A percentile compares a stretch with the other conserved stretches of the same genome.
Conservation (phyloP, 345 rosid species). For the Mercurialis annua region DNA sequence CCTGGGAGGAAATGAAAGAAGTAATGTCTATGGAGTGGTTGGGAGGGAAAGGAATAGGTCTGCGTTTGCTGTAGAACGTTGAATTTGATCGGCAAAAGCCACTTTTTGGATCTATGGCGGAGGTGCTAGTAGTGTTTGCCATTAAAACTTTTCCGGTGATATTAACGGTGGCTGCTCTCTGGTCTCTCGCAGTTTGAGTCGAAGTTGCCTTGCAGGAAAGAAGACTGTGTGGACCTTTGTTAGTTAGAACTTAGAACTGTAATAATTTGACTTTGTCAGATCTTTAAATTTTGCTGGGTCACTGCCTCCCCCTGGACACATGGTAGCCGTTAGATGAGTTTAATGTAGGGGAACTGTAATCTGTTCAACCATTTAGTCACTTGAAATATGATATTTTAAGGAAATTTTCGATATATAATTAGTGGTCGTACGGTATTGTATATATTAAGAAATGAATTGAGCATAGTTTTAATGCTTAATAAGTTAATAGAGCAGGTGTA, state of each 20-base stretch:
- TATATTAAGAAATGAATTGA: too few species aligned
- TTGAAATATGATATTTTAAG: too few species aligned
- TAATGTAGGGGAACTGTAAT: not conserved
- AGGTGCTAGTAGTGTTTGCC: not conserved
- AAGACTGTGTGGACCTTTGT: not conserved
- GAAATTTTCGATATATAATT: too few species aligned
- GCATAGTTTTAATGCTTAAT: too few species aligned
- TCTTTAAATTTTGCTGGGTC: not conserved
- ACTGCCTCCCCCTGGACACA: too few species aligned
- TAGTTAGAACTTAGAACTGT: not conserved
- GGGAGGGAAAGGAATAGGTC: slow-evolving; percentile 50
- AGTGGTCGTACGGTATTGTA: too few species aligned
- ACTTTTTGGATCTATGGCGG: slow-evolving; percentile 38
- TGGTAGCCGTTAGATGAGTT: not conserved
- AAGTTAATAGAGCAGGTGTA: too few species aligned
- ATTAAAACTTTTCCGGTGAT: not conserved
- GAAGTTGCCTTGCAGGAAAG: too few species aligned
- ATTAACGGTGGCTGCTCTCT: not conserved
- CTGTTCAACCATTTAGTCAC: not conserved
- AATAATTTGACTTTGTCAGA: not conserved
- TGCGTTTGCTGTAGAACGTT: slow-evolving; percentile 70
- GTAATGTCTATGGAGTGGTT: slow-evolving; percentile 61
- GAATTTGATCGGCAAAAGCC: slow-evolving; percentile 64
- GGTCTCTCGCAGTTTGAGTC: too few species aligned
- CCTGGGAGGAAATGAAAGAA: slow-evolving; percentile 69